Percentiles rank a stretch among this genome's conserved stretches.
Evolutionary conservation across 179 eudicot species (phyloP).

Genomic region (Silene vulgaris): DNA sequence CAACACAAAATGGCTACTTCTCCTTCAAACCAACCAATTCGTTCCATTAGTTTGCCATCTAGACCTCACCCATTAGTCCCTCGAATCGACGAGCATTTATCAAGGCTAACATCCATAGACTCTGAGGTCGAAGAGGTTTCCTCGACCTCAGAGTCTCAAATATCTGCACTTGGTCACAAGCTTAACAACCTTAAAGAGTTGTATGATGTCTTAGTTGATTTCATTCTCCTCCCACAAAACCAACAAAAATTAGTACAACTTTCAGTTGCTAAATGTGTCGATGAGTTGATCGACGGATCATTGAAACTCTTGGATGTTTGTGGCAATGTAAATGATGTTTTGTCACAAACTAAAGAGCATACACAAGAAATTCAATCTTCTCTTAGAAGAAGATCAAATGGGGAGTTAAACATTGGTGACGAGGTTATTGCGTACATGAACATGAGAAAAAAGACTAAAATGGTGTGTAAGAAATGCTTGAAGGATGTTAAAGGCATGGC

Average conservation of each 20-base stretch:
- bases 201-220: constrained; percentile 30
- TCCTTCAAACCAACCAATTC: constrained; percentile 34
- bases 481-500: too few species aligned
- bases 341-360: constrained; percentile 27
- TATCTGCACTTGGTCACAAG: constrained; percentile 26
- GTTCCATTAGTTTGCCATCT: constrained; percentile 52
- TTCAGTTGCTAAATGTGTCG: constrained; percentile 18
- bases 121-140: constrained; percentile 10
- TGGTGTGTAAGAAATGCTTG: too few species aligned
- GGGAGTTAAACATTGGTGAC: too few species aligned
- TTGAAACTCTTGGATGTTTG: constrained; percentile 42
- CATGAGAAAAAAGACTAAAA: too few species aligned
- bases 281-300: constrained; percentile 31
- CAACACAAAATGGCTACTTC: constrained; percentile 32
- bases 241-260: constrained; percentile 27
- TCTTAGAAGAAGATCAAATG: constrained; percentile 35
- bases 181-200: constrained; percentile 31
- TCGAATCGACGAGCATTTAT: constrained; percentile 29
- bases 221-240: constrained; percentile 31
- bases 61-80: constrained; percentile 36
- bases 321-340: constrained; percentile 29
- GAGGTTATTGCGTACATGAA: too few species aligned
- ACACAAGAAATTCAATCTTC: constrained; percentile 27
- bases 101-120: constrained; percentile 23
- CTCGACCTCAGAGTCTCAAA: constrained; percentile 24